Percentiles rank a stretch among this genome's conserved stretches.
phyloP scores from a whole-genome alignment of 805 yeast genomes.

The Sugiyamaella qingdaonensis region DNA sequence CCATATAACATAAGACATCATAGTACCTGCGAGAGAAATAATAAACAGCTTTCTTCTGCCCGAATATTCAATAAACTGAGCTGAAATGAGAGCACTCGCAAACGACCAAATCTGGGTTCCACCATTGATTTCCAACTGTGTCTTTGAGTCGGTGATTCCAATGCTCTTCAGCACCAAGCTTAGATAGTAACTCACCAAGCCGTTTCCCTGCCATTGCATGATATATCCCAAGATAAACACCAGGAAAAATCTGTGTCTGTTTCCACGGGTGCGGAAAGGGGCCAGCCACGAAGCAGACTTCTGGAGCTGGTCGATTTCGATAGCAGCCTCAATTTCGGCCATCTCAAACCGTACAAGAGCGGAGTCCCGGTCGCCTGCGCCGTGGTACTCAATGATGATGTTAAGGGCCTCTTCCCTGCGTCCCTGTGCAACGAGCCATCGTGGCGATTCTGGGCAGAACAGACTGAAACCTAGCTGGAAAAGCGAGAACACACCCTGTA shows the following conservation, averaged over 20 bases:
- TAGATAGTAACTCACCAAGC: conserved; percentile 38
- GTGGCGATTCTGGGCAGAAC: conserved; percentile 83
- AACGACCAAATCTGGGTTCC: conserved; percentile 11
- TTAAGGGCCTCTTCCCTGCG: conserved; percentile 58
- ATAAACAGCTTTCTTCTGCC: conserved; percentile 15
- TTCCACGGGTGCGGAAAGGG: conserved; percentile 15
- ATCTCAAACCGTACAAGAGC: conserved; percentile 26
- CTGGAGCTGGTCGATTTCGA: conserved; percentile 22
- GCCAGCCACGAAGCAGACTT: conserved; percentile 17
- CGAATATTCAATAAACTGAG: conserved; percentile 18
- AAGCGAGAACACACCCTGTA: conserved; percentile 61
- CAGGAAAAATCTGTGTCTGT: conserved; percentile 15
- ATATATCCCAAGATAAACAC: conserved; percentile 11
- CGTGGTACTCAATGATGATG: conserved; percentile 24
- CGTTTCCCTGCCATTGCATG: conserved; percentile 18
- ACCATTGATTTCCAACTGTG: conserved; percentile 21
- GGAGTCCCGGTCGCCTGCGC: conserved; percentile 24
- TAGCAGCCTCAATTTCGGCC: conserved; percentile 22
- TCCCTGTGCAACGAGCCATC: conserved; percentile 44
- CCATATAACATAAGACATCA: conserved; percentile 32
- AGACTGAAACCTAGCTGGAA: conserved; percentile 46
- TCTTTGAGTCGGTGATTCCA: conserved; percentile 41
- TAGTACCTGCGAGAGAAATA: conserved; percentile 10
- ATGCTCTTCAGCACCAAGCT: conserved; percentile 47
- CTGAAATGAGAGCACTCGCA: conserved; percentile 21